A percentile compares a stretch with the other conserved stretches of the same genome.
Evolutionary conservation across 139 green algal genomes (phyloP).

Genomic region (Pycnococcus provasolii): DNA sequence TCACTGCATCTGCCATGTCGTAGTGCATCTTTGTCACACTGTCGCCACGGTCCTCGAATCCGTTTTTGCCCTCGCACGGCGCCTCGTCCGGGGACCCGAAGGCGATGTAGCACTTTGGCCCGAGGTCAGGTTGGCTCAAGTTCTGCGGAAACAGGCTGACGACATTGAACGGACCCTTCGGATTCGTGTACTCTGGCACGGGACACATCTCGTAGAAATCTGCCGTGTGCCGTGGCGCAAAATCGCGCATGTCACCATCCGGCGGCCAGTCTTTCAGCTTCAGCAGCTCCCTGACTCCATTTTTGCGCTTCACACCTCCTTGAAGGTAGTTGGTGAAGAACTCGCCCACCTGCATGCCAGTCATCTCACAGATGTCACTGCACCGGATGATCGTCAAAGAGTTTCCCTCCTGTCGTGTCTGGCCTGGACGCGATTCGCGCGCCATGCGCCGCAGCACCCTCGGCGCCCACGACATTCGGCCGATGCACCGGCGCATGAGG

Average conservation of each 20-base stretch:
- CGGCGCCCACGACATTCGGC: too few species aligned
- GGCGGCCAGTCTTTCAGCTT: slow-evolving; percentile 21
- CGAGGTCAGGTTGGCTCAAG: slow-evolving; percentile 44
- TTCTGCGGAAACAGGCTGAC: slow-evolving; percentile 2
- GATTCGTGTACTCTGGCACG: slow-evolving; percentile 24
- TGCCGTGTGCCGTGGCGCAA: slow-evolving; percentile 1
- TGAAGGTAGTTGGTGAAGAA: too few species aligned
- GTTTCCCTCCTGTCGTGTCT: too few species aligned
- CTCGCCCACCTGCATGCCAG: too few species aligned
- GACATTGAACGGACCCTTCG: slow-evolving; percentile 15
- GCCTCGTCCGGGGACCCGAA: slow-evolving; percentile 41
- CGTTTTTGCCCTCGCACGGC: too few species aligned
- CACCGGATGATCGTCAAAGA: too few species aligned
- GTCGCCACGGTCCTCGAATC: slow-evolving; percentile 31
- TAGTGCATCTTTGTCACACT: slow-evolving; percentile 81
- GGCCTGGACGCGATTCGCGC: too few species aligned
- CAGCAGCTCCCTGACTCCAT: background rate
- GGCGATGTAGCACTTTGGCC: slow-evolving; percentile 58
- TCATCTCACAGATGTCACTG: too few species aligned
- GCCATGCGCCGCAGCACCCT: too few species aligned
- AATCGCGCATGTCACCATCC: slow-evolving; percentile 11
- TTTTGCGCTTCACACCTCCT: too few species aligned
- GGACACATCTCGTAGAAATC: slow-evolving; percentile 45
- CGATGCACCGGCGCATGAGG: too few species aligned
- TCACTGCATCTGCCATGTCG: slow-evolving; percentile 70